A percentile compares a stretch with the other conserved stretches of the same genome.
Conservation (phyloP, 164 flowering plant genomes). For the Nelumbo lutea region DNA sequence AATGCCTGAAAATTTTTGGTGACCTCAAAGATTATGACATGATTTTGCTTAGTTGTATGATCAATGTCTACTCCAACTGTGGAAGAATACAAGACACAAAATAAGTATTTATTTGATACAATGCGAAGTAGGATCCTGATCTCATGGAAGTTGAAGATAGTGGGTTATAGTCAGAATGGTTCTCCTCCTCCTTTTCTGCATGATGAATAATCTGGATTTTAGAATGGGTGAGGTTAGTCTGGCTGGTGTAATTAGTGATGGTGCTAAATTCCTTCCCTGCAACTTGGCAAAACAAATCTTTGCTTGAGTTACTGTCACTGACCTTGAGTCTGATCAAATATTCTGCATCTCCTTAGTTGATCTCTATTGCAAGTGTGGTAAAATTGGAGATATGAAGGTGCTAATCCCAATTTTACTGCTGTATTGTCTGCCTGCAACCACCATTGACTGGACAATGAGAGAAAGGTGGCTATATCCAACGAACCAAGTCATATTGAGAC, state of each 20-base stretch:
- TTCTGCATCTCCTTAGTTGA: constrained; percentile 61
- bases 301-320: constrained; percentile 41
- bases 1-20: constrained; percentile 53
- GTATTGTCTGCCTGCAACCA: constrained; percentile 76
- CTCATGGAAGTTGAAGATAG: constrained; percentile 87
- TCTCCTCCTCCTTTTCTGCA: constrained; percentile 44
- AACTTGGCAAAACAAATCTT: constrained; percentile 66
- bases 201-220: constrained; percentile 48
- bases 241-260: constrained; percentile 65
- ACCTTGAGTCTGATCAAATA: constrained; percentile 55
- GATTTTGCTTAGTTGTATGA: constrained; percentile 65
- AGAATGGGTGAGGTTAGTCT: constrained; percentile 56
- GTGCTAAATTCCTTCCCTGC: constrained; percentile 56
- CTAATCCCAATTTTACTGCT: constrained; percentile 55
- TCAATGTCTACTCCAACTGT: constrained; percentile 47
- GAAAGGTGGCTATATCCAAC: constrained; percentile 54
- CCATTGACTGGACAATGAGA: constrained; percentile 70
- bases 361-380: constrained; percentile 78
- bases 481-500: constrained; percentile 52
- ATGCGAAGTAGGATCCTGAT: constrained; percentile 60
- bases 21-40: constrained; percentile 54
- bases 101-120: constrained; percentile 30
- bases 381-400: constrained; percentile 35
- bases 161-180: constrained; percentile 66
- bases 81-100: constrained; percentile 60